Percentiles rank a stretch among this genome's conserved stretches.
Conservation (phyloP, 2,329 filamentous ascomycete genomes). For the Rhexocercosporidium sp. region DNA sequence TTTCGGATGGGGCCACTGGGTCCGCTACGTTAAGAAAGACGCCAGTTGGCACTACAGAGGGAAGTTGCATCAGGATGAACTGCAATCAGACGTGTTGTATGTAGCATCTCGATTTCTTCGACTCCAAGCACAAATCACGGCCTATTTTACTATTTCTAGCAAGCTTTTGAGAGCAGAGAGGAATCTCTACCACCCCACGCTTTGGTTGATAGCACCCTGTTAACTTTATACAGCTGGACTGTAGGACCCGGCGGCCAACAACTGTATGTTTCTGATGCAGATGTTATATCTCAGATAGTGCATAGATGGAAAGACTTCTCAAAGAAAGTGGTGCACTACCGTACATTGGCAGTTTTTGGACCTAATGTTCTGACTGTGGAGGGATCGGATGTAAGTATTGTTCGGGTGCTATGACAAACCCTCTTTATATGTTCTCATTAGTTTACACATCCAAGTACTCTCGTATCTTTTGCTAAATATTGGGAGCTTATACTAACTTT, state of each 20-base stretch:
- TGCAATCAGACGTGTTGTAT: constrained; percentile 27
- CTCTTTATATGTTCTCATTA: background rate
- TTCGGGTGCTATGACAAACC: background rate
- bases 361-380: constrained; percentile 73
- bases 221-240: constrained; percentile 19
- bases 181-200: background rate
- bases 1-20: constrained; percentile 27
- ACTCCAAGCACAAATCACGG: background rate
- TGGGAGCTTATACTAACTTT: background rate
- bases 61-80: constrained; percentile 17
- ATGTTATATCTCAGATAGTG: constrained; percentile 23
- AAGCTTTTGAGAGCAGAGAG: background rate
- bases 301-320: constrained; percentile 31
- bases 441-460: background rate
- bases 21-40: constrained; percentile 22
- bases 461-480: background rate
- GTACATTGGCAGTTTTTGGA: constrained; percentile 49
- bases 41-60: constrained; percentile 25
- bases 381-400: constrained; percentile 50
- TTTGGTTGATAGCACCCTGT: background rate
- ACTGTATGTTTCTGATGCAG: constrained; percentile 24
- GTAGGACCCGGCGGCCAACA: constrained; percentile 20
- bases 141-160: background rate
- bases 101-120: background rate
- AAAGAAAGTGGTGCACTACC: constrained; percentile 27